Evolutionary conservation across 1,284 basidiomycete species (phyloP), one percentile per base, ranked within the genome.

Genomic region (Athelia psychrophila): DNA sequence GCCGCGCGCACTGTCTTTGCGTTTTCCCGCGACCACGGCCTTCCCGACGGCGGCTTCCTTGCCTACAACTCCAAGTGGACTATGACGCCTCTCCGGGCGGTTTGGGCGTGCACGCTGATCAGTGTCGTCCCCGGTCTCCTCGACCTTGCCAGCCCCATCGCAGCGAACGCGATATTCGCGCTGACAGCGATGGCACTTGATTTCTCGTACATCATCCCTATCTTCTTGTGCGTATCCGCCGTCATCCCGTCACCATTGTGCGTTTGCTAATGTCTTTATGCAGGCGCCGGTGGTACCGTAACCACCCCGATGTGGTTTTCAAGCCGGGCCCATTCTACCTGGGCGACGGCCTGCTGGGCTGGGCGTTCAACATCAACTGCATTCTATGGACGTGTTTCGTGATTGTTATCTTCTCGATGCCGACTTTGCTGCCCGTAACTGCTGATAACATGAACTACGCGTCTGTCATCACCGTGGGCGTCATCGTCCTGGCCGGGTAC

Each of bases 321-420:
- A 86, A 85, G 64, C 91, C 92, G 1, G 93, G 93, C n/a, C 93
- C 93, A 18, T 95, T 93, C 72, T 89, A 84, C 65, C 84, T 94
- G 76, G 92, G 92, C 20, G 74, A 83, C 49, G 91, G 90, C 0
- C 59, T 75, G 53, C 65, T 93, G 19, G 90, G 88, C 2, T 79
- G 77, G 71, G 61, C 76, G 15, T 78, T 80, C 58, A 93, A 93
- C 63, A 55, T 76, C 19, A 78, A 78, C 48, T 91, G 89, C 58
- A 83, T 92, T 44, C 46, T 68, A 23, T 90, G 86, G 87, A 86
- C 84, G 45, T 54, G 80, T 22, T 88, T 90, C 64, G 76, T 89
- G 32, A 79, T 75, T 49, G 77, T 89, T 27, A 79, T 91, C 55
- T 88, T 90, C 67, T 84, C 86, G 20, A 70, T 93, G 44, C 91